Base-by-base conservation (phyloP, 192 early-diverging fungal genomes). In the Mortierella claussenii region DNA sequence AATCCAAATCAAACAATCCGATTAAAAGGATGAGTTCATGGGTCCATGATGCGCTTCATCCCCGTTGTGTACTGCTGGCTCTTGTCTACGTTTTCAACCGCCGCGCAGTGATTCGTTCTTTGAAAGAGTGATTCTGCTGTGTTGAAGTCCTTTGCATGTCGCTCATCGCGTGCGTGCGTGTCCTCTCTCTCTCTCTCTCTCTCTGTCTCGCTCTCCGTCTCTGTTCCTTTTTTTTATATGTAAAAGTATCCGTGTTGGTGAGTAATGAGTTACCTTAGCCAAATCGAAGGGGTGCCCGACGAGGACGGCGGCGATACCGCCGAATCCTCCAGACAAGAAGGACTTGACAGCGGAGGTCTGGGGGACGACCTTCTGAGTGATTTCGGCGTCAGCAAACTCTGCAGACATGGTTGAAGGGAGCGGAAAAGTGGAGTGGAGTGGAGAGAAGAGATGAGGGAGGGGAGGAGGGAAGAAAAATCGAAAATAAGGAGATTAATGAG, bases 291-390 rank as follows among this genome's bases (percentile, higher is more conserved):
- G 90, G 84, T 96, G 90, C 18, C 93, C 80, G 34, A 68, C 69
- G 23, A 78, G 60, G 47, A 78, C 73, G 33, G 57, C 12, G 59
- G 54, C 31, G 21, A 65, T 56, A 64, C 60, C 96, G 73, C 94
- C 96, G 79, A 92, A 94, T 27, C 95, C 97, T 55, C 96, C 96
- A 23, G 93, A 91, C 60, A 99, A 79, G 79, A 97, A 94, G 40
- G 96, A 96, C 87, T 97, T 93, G 80, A 90, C 65, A 48, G 81
- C 79, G 11, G 83, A 84, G 45, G 83, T 79, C 31, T 76, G 50
- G 54, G 73, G 73, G 33, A 48, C 73, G 46, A 76, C 56, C 59
- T 55, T 51, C 49, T 66, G 44, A 53, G 27, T 27, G 24, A 51
- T 11, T 46, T 62, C 55, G 18, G 31, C 15, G 18, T 62, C 54